Percentiles rank a stretch among this genome's conserved stretches.
phyloP scores from a whole-genome alignment of 2,329 filamentous ascomycete species.

The Dothistroma pini region DNA sequence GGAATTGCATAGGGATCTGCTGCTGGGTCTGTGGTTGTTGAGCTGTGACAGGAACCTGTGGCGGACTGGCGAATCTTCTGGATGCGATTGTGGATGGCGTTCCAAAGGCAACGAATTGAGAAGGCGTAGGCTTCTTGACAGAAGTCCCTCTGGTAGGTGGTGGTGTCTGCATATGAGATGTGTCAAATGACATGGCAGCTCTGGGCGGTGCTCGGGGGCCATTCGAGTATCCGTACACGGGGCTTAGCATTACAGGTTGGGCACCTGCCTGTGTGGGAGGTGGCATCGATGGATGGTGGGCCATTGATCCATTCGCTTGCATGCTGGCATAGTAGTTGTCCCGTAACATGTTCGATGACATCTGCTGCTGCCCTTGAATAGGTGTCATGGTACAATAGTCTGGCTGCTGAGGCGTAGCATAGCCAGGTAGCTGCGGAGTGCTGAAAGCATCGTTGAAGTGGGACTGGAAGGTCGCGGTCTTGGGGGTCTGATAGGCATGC shows the following conservation, averaged over 20 bases:
- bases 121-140: conserved; percentile 45
- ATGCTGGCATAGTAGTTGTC: conserved; percentile 28
- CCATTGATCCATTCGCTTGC: conserved; percentile 19
- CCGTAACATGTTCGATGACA: conserved; percentile 27
- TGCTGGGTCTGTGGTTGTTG: conserved; percentile 9
- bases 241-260: conserved; percentile 16
- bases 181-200: conserved; percentile 28
- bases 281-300: conserved; percentile 17
- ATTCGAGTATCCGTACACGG: conserved; percentile 17
- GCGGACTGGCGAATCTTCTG: conserved; percentile 30
- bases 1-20: conserved; percentile 46
- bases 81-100: conserved; percentile 38
- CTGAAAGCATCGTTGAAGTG: conserved; percentile 51
- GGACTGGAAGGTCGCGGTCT: conserved; percentile 40
- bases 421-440: conserved; percentile 45
- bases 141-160: conserved; percentile 56
- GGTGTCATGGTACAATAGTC: conserved; percentile 29
- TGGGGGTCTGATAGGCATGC: conserved; percentile 45
- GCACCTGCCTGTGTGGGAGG: conserved; percentile 8
- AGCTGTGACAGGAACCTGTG: conserved; percentile 17
- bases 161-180: conserved; percentile 53
- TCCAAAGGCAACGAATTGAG: conserved; percentile 40
- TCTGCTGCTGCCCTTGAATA: conserved; percentile 24
- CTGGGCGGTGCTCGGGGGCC: conserved; percentile 9
- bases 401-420: conserved; percentile 33